phyloP scores from a whole-genome alignment of 23 red algal species.

The Gracilariopsis chorda region DNA sequence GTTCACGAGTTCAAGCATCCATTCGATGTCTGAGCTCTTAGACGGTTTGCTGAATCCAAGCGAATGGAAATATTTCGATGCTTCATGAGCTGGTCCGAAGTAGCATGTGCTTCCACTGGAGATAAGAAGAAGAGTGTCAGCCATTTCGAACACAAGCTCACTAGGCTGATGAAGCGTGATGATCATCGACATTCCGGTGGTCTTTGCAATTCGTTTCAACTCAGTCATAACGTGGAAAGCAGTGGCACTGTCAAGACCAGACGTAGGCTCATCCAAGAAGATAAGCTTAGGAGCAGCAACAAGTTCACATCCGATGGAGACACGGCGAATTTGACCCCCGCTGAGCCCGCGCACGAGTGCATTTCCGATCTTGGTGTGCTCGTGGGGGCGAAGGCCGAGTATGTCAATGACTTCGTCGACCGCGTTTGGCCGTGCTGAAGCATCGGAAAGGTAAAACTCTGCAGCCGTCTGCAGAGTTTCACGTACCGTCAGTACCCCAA shows the following conservation, averaged over 20 bases:
- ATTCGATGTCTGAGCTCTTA: slow-evolving; percentile 63
- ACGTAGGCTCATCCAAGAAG: slow-evolving; percentile 90
- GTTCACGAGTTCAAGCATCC: slow-evolving; percentile 70
- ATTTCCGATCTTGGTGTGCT: slow-evolving; percentile 76
- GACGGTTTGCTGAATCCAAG: slow-evolving; percentile 58
- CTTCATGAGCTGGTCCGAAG: slow-evolving; percentile 66
- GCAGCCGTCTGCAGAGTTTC: slow-evolving; percentile 84
- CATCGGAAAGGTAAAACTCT: slow-evolving; percentile 19
- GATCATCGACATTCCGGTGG: slow-evolving; percentile 69
- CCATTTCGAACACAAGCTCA: slow-evolving; percentile 82
- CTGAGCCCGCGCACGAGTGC: slow-evolving; percentile 79
- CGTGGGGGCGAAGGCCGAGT: slow-evolving; percentile 53
- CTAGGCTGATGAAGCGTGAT: slow-evolving; percentile 81
- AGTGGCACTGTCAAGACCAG: slow-evolving; percentile 83
- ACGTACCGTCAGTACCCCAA: slow-evolving; percentile 59
- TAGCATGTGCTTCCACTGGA: slow-evolving; percentile 70
- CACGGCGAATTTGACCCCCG: slow-evolving; percentile 85
- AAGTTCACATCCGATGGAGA: slow-evolving; percentile 84
- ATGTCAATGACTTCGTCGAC: slow-evolving; percentile 76
- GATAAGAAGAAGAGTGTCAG: slow-evolving; percentile 80
- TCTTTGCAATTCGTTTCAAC: slow-evolving; percentile 64
- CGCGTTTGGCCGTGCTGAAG: neutral
- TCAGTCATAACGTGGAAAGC: slow-evolving; percentile 67
- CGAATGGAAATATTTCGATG: slow-evolving; percentile 49
- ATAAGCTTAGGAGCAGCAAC: slow-evolving; percentile 66